Evolutionary conservation across 2,329 filamentous ascomycete species (phyloP).

Genomic region (Talaromyces pinophilus): DNA sequence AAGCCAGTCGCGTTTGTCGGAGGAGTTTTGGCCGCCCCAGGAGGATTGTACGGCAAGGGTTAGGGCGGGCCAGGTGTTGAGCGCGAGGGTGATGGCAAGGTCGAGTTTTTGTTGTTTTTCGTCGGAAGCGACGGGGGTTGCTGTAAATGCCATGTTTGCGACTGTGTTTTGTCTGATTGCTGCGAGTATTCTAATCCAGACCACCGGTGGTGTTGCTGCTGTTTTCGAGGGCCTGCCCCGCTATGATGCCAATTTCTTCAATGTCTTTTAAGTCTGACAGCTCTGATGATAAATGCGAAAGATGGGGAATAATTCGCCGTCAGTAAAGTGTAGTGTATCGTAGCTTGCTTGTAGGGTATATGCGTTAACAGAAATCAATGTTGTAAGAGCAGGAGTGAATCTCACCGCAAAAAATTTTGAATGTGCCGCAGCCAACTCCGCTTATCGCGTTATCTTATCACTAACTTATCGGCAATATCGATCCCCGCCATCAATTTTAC

Average conservation of each 20-base stretch:
- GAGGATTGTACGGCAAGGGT: constrained; percentile 81
- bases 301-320: background rate
- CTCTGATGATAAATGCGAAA: background rate
- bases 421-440: constrained; percentile 9
- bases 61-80: constrained; percentile 86
- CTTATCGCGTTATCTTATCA: constrained; percentile 25
- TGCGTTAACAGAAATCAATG: background rate
- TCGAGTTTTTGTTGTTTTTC: constrained; percentile 63
- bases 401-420: constrained; percentile 11
- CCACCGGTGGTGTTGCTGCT: background rate
- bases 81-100: constrained; percentile 77
- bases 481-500: background rate
- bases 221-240: background rate
- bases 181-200: background rate
- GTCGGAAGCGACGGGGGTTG: background rate
- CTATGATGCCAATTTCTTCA: background rate
- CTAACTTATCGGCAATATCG: background rate
- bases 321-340: background rate
- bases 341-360: background rate
- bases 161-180: background rate
- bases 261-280: background rate
- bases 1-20: constrained; percentile 95
- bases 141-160: constrained; percentile 18
- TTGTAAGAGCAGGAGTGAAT: background rate
- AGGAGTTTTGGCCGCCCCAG: constrained; percentile 81